A percentile compares a stretch with the other conserved stretches of the same genome.
Evolutionary conservation across 1,139 yeast genomes (phyloP).

Genomic region (Petasospora fabianii): DNA sequence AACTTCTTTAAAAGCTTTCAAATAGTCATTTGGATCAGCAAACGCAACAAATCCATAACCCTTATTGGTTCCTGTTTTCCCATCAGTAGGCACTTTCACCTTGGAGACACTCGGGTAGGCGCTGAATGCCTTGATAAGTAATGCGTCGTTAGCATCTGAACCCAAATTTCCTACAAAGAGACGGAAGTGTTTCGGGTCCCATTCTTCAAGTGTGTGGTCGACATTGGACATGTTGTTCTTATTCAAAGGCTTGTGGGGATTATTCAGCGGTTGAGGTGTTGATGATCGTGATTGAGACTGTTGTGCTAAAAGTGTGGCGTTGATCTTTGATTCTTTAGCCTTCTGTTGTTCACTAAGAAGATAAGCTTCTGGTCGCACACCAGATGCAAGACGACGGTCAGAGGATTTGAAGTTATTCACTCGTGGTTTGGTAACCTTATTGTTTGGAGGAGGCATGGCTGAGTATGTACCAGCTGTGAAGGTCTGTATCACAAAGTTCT

Average conservation of each 20-base stretch:
- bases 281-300: slow-evolving; percentile 1
- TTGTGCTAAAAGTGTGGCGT: neutral
- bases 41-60: slow-evolving; percentile 76
- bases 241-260: slow-evolving; percentile 20
- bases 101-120: slow-evolving; percentile 48
- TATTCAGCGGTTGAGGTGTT: slow-evolving; percentile 41
- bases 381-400: slow-evolving; percentile 50
- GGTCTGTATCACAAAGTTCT: too few relatives aligned
- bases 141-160: slow-evolving; percentile 58
- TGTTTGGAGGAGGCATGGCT: neutral
- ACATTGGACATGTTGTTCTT: neutral
- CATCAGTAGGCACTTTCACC: slow-evolving; percentile 52
- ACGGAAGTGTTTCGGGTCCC: slow-evolving; percentile 69
- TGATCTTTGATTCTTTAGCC: slow-evolving; percentile 4
- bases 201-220: slow-evolving; percentile 30
- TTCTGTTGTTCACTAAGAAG: slow-evolving; percentile 31
- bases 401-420: slow-evolving; percentile 40
- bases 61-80: slow-evolving; percentile 33
- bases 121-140: slow-evolving; percentile 48
- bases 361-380: slow-evolving; percentile 42
- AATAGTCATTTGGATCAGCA: slow-evolving; percentile 56
- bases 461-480: too few relatives aligned
- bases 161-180: slow-evolving; percentile 75
- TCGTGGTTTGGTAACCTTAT: slow-evolving; percentile 18
- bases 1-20: slow-evolving; percentile 69